Percentiles rank a stretch among this genome's conserved stretches.
Evolutionary conservation across 164 flowering plant genomes (phyloP).

Genomic region (Vitis amurensis): DNA sequence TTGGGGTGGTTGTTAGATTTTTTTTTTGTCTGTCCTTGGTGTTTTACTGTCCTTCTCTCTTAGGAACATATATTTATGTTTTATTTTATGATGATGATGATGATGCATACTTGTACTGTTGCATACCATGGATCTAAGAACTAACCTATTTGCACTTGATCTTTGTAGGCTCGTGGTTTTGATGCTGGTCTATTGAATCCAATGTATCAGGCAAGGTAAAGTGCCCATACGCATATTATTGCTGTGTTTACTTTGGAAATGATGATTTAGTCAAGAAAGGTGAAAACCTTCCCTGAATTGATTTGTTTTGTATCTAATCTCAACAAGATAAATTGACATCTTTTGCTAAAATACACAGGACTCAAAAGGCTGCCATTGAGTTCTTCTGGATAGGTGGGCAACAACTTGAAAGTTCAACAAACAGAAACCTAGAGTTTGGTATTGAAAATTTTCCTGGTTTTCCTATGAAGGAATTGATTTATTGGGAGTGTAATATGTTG

Average conservation of each 20-base stretch:
- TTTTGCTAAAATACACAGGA: conserved; percentile 30
- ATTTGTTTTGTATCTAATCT: too few species aligned
- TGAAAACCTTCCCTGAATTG: too few species aligned
- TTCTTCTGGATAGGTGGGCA: conserved; percentile 91
- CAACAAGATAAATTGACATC: neutral
- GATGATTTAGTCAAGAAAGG: too few species aligned
- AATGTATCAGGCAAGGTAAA: conserved; percentile 91
- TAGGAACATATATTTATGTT: too few species aligned
- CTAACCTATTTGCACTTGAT: conserved; percentile 5
- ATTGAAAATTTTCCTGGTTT: conserved; percentile 38
- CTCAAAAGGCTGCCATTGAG: conserved; percentile 72
- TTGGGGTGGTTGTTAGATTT: too few species aligned
- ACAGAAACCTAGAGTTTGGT: conserved; percentile 16
- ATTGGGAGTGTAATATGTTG: conserved; percentile 65
- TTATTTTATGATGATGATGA: too few species aligned
- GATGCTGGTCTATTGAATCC: conserved; percentile 63
- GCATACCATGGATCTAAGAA: too few species aligned
- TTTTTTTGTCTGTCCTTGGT: too few species aligned
- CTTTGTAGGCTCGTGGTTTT: conserved; percentile 64
- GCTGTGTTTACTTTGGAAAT: too few species aligned
- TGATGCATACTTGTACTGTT: too few species aligned
- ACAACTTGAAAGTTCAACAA: conserved; percentile 30
- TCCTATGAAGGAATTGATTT: conserved; percentile 43
- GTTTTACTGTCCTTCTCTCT: too few species aligned
- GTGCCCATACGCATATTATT: neutral